Evolutionary conservation across 2,329 filamentous ascomycete genomes (phyloP).

Genomic region (Dothiorella sarmentorum): DNA sequence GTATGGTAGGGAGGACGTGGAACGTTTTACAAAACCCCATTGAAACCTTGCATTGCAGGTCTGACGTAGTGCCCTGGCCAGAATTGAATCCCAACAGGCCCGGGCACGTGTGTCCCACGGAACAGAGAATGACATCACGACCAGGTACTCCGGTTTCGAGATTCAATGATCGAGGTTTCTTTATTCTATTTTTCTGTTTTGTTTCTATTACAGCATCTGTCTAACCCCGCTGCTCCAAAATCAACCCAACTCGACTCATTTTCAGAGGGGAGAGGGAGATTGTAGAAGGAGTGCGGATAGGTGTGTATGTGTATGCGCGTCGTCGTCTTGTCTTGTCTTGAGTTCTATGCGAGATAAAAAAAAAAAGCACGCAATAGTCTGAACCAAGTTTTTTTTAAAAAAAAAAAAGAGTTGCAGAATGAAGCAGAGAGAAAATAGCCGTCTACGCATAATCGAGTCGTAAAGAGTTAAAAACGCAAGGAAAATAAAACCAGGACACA

Average conservation of each 20-base stretch:
- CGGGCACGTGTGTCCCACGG: too few species aligned
- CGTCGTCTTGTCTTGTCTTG: too few species aligned
- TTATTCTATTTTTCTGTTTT: too few species aligned
- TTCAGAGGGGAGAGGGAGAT: neutral
- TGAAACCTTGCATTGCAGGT: too few species aligned
- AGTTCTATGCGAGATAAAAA: neutral
- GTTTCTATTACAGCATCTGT: slow-evolving; percentile 8
- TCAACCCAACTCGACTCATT: neutral
- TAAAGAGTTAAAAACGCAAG: neutral
- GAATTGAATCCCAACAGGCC: too few species aligned
- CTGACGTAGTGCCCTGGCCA: too few species aligned
- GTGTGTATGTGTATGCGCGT: neutral
- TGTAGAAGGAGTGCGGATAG: neutral
- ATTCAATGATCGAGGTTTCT: too few species aligned
- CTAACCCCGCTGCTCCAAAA: neutral
- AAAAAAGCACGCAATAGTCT: neutral
- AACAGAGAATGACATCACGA: too few species aligned
- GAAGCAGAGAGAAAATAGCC: slow-evolving; percentile 12
- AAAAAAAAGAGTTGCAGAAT: neutral
- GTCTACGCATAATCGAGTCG: slow-evolving; percentile 9
- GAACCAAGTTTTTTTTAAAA: too few species aligned
- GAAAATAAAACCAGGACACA: neutral
- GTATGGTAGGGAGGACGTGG: too few species aligned
- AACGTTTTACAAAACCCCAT: too few species aligned
- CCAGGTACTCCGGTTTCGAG: too few species aligned